Conservation (phyloP, 192 early-diverging fungal genomes). For the Gigaspora rosea region DNA sequence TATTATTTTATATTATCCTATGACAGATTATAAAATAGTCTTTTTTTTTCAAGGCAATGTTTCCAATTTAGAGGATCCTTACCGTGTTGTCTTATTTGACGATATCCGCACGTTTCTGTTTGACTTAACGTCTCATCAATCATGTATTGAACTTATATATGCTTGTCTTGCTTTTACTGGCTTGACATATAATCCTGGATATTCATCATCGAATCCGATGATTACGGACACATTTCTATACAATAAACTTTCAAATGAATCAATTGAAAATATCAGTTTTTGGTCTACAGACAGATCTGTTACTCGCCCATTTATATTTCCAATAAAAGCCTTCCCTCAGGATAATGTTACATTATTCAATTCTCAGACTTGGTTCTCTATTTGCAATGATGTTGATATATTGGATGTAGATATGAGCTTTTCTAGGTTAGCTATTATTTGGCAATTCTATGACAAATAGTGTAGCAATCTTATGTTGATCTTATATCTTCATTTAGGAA, state of each 20-base stretch:
- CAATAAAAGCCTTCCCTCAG: constrained; percentile 39
- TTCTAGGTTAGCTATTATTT: constrained; percentile 34
- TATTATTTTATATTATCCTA: neutral
- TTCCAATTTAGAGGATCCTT: constrained; percentile 53
- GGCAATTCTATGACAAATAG: neutral
- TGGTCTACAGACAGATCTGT: constrained; percentile 6
- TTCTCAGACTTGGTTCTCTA: constrained; percentile 38
- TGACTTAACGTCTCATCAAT: constrained; percentile 43
- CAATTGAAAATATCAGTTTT: constrained; percentile 19
- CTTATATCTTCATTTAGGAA: constrained; percentile 38
- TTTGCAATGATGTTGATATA: constrained; percentile 8
- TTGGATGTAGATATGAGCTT: constrained; percentile 35
- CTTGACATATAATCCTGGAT: constrained; percentile 46
- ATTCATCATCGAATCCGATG: constrained; percentile 32
- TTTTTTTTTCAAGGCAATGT: constrained; percentile 16
- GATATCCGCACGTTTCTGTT: constrained; percentile 52
- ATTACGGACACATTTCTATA: constrained; percentile 23
- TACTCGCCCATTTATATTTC: constrained; percentile 35
- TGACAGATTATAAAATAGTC: neutral
- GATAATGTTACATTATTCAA: constrained; percentile 41
- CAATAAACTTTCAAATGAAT: constrained; percentile 2
- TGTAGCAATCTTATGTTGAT: neutral
- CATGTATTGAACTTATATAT: constrained; percentile 46
- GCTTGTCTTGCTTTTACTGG: constrained; percentile 52
- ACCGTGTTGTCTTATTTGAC: constrained; percentile 53